Conservation (phyloP, 441 rosid species). For the Erodium moschatum region DNA sequence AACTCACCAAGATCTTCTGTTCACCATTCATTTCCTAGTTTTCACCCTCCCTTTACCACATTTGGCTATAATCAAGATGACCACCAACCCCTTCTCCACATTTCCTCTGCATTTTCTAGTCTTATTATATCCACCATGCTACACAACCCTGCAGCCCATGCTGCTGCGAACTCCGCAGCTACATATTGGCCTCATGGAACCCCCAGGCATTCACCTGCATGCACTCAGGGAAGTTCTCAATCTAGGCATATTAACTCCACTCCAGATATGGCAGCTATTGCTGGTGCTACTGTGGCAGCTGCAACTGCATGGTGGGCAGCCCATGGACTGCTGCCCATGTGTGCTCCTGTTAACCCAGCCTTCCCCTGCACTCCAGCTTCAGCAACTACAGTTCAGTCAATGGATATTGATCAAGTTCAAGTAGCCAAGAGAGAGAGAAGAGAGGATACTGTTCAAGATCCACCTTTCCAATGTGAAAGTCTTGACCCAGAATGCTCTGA, state of each 20-base stretch:
- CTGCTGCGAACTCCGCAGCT: conserved; percentile 83
- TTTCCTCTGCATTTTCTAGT: conserved; percentile 74
- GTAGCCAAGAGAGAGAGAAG: conserved; percentile 26
- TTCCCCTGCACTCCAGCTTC: conserved; percentile 46
- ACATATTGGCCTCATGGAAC: conserved; percentile 64
- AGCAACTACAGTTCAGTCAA: conserved; percentile 34
- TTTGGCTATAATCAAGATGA: conserved; percentile 50
- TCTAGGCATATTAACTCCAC: conserved; percentile 39
- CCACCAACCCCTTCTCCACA: conserved; percentile 57
- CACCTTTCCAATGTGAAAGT: conserved; percentile 32
- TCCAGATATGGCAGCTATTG: conserved; percentile 66
- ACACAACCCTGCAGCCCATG: conserved; percentile 86
- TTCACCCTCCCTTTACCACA: conserved; percentile 42
- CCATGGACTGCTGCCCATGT: conserved; percentile 75
- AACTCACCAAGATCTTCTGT: conserved; percentile 30
- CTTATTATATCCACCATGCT: conserved; percentile 66
- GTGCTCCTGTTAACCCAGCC: conserved; percentile 54
- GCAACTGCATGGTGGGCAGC: conserved; percentile 99
- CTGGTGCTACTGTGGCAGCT: conserved; percentile 87
- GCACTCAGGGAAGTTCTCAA: conserved; percentile 36
- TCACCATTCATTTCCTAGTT: conserved; percentile 46
- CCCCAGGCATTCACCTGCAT: conserved; percentile 46
- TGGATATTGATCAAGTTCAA: conserved; percentile 32
- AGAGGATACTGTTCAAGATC: conserved; percentile 28
- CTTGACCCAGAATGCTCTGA: conserved; percentile 37